Evolutionary conservation across 176 grass and related monocot genomes (phyloP).

Genomic region (Poa annua): DNA sequence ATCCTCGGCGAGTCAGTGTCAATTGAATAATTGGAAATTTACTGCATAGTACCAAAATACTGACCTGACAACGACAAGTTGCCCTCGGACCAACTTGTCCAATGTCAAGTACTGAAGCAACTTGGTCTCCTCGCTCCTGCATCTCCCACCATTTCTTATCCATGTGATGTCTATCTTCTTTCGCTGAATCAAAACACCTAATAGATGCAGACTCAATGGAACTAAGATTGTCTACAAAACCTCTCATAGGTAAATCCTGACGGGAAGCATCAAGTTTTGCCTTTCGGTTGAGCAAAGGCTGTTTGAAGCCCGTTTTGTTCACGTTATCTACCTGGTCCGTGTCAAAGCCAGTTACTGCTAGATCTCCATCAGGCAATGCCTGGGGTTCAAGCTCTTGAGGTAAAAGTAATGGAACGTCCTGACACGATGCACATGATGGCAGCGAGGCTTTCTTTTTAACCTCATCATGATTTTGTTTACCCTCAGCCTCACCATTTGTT

Average conservation of each 20-base stretch:
- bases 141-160: conserved; percentile 95
- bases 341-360: conserved; percentile 51
- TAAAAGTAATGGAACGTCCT: conserved; percentile 80
- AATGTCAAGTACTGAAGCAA: conserved; percentile 74
- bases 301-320: conserved; percentile 65
- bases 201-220: conserved; percentile 49
- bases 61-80: conserved; percentile 89
- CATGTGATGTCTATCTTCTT: conserved; percentile 53
- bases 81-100: conserved; percentile 88
- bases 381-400: conserved; percentile 83
- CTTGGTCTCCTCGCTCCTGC: conserved; percentile 81
- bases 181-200: conserved; percentile 49
- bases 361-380: conserved; percentile 54
- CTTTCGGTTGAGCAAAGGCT: conserved; percentile 71
- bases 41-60: conserved; percentile 37
- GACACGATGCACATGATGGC: conserved; percentile 55
- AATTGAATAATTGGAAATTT: conserved; percentile 26
- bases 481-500: conserved; percentile 54
- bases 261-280: conserved; percentile 71
- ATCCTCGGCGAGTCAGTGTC: not conserved
- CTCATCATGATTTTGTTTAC: conserved; percentile 51
- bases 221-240: conserved; percentile 82
- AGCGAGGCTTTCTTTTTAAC: conserved; percentile 44
- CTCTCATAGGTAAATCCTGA: conserved; percentile 92
- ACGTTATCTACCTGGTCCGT: conserved; percentile 50